A percentile compares a stretch with the other conserved stretches of the same genome.
Evolutionary conservation across 75 land plant species (phyloP).

Genomic region (Pseudotsuga menziesii): DNA sequence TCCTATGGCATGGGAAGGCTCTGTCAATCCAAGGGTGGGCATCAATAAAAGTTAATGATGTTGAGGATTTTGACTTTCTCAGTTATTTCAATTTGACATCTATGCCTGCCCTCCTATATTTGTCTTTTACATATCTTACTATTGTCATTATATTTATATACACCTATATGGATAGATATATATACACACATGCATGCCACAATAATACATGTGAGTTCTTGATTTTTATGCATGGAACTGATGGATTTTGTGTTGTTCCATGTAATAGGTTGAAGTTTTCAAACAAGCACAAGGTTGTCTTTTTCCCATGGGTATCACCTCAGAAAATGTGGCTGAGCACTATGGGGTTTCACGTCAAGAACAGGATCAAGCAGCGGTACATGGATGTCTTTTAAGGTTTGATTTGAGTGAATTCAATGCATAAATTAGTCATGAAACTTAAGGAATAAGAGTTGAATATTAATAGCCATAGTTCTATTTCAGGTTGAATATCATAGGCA

Average conservation of each 20-base stretch:
- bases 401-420: background rate
- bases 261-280: slow-evolving; percentile 42
- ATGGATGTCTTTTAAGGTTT: slow-evolving; percentile 13
- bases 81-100: background rate
- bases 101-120: background rate
- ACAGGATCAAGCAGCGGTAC: slow-evolving; percentile 92
- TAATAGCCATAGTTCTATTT: background rate
- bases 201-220: background rate
- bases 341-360: slow-evolving; percentile 74
- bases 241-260: background rate
- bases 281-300: slow-evolving; percentile 88
- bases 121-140: background rate
- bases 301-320: slow-evolving; percentile 96
- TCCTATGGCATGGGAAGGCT: slow-evolving; percentile 73
- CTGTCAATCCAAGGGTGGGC: slow-evolving; percentile 74
- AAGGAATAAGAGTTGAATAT: background rate
- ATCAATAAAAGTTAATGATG: slow-evolving; percentile 8
- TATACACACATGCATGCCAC: background rate
- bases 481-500: slow-evolving; percentile 75
- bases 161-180: too few relatives aligned
- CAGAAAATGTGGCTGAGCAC: slow-evolving; percentile 93
- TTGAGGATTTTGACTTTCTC: slow-evolving; percentile 19
- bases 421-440: background rate
- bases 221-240: background rate
- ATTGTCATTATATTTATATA: background rate